A percentile compares a stretch with the other conserved stretches of the same genome.
Evolutionary conservation across 2,329 filamentous ascomycete species (phyloP).

Genomic region (Stachybotrys echinatus): DNA sequence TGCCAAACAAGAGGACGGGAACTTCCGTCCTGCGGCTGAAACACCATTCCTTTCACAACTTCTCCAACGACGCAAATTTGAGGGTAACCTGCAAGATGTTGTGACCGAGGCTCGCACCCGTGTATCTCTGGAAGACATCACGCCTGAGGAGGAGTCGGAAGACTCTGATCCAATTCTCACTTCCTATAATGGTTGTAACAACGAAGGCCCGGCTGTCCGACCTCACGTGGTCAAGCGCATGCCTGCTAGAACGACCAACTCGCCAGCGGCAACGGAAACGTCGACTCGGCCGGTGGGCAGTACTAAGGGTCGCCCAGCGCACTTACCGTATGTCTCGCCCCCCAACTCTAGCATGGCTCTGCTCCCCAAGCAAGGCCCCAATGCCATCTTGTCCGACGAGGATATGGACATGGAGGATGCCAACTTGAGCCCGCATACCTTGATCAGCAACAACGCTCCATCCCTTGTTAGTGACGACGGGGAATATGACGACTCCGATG

Average conservation of each 20-base stretch:
- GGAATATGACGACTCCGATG: conserved; percentile 69
- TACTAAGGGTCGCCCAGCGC: conserved; percentile 46
- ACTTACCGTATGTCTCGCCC: conserved; percentile 33
- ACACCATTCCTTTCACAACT: conserved; percentile 64
- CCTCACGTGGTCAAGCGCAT: conserved; percentile 48
- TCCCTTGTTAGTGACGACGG: conserved; percentile 77
- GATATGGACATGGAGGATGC: conserved; percentile 50
- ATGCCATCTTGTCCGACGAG: conserved; percentile 30
- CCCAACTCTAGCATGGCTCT: conserved; percentile 15
- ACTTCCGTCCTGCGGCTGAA: conserved; percentile 50
- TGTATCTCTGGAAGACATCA: conserved; percentile 42
- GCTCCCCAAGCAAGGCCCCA: conserved; percentile 14
- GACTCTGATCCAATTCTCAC: conserved; percentile 15
- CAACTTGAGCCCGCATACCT: conserved; percentile 63
- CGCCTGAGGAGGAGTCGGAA: conserved; percentile 51
- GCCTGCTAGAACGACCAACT: conserved; percentile 51
- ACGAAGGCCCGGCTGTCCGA: conserved; percentile 17
- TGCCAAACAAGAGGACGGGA: not conserved
- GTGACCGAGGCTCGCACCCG: conserved; percentile 56
- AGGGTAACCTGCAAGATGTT: conserved; percentile 51
- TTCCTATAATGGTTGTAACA: conserved; percentile 5
- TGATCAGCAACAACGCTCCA: conserved; percentile 70
- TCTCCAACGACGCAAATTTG: conserved; percentile 56
- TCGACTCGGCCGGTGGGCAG: conserved; percentile 42
- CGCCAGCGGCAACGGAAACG: conserved; percentile 37